A percentile compares a stretch with the other conserved stretches of the same genome.
Conservation (phyloP, 768 basidiomycete genomes). For the Porpolomopsis calyptriformis region DNA sequence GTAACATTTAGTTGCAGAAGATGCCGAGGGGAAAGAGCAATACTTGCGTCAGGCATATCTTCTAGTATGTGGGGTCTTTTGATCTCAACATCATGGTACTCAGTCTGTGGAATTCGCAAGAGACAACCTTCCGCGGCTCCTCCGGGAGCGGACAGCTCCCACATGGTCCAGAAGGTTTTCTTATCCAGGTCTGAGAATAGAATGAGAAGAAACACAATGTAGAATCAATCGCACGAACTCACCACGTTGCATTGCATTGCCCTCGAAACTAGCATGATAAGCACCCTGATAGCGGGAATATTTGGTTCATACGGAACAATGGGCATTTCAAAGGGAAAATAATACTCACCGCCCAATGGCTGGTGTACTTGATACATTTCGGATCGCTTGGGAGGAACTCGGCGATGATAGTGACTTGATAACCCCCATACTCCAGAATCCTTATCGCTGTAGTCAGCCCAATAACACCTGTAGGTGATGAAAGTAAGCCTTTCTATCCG, state of each 20-base stretch:
- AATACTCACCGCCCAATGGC: conserved; percentile 74
- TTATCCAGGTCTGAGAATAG: conserved; percentile 55
- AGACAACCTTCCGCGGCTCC: conserved; percentile 50
- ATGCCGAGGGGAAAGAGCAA: too few relatives aligned
- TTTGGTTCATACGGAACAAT: not conserved
- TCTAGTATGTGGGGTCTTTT: conserved; percentile 34
- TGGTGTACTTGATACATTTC: conserved; percentile 66
- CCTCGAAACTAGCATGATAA: conserved; percentile 57
- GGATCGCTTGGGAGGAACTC: conserved; percentile 64
- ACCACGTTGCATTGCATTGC: conserved; percentile 49
- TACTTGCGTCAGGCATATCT: conserved; percentile 44
- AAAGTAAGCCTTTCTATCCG: conserved; percentile 1
- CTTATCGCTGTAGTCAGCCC: conserved; percentile 69
- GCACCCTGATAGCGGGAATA: conserved; percentile 50
- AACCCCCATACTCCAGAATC: conserved; percentile 51
- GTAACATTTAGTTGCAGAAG: too few relatives aligned
- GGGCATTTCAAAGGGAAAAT: not conserved
- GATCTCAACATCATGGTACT: conserved; percentile 39
- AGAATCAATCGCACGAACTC: conserved; percentile 10
- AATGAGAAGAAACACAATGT: not conserved
- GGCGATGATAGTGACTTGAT: conserved; percentile 59
- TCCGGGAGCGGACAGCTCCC: conserved; percentile 56
- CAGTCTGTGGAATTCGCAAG: conserved; percentile 50
- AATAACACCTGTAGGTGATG: conserved; percentile 49
- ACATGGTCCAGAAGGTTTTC: conserved; percentile 68